Evolutionary conservation across 2,329 filamentous ascomycete species (phyloP).

Genomic region (Diplodia seriata): DNA sequence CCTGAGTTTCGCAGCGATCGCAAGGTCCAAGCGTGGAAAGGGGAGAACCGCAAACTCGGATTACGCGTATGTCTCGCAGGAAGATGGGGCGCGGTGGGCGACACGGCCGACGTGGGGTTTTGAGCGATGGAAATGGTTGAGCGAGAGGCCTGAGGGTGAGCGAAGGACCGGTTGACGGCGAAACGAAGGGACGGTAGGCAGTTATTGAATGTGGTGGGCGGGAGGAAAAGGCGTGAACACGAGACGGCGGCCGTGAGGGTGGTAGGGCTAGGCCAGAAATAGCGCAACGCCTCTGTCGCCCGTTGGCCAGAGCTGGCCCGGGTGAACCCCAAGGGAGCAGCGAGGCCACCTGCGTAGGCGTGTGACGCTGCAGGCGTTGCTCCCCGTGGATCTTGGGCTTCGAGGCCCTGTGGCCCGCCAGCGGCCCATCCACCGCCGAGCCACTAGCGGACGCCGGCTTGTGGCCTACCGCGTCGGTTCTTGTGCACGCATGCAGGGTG

Average conservation of each 20-base stretch:
- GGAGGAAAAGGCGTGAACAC: constrained; percentile 24
- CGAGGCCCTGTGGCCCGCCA: neutral
- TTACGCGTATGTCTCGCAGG: constrained; percentile 11
- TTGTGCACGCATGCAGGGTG: constrained; percentile 9
- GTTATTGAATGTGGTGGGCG: constrained; percentile 1
- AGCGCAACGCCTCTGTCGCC: constrained; percentile 4
- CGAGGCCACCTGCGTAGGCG: neutral
- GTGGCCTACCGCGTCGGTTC: no score
- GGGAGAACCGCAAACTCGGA: neutral
- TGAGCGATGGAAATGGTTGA: constrained; percentile 13
- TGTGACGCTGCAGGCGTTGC: constrained; percentile 6
- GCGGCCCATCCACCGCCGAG: constrained; percentile 3
- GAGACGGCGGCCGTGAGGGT: constrained; percentile 13
- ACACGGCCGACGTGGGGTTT: constrained; percentile 10
- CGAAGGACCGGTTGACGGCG: constrained; percentile 28
- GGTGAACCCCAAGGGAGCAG: neutral
- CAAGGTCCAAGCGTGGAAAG: constrained; percentile 22
- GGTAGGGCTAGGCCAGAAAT: constrained; percentile 16
- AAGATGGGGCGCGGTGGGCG: neutral
- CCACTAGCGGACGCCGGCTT: constrained; percentile 10
- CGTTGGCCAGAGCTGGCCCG: neutral
- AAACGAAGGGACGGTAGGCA: constrained; percentile 24
- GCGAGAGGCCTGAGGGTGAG: constrained; percentile 26
- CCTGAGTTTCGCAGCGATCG: neutral
- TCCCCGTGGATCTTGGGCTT: neutral